Evolutionary conservation across 2,329 filamentous ascomycete species (phyloP), one percentile per base, ranked within the genome.

Genomic region (Paramyrothecium roridum): DNA sequence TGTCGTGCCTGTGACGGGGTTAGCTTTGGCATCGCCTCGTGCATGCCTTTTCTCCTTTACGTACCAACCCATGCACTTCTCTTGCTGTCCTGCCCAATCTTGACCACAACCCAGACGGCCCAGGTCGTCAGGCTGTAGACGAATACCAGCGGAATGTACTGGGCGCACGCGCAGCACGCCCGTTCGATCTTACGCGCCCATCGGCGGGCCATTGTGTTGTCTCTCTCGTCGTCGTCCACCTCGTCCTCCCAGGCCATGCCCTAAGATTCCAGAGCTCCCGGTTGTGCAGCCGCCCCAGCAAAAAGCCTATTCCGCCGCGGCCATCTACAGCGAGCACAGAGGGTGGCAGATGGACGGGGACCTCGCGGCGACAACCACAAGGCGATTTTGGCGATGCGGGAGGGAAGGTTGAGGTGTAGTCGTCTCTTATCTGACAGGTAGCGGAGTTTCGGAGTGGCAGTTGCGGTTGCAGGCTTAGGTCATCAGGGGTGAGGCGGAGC

Each of bases 41-140:
- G 22, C 19, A 8, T n/a, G 17, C 19, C 52, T 21, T 48, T 19
- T 49, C 48, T 10, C 26, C 6, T 13, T 45, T 37, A 67, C 78
- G 50, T 75, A 86, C 85, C 84, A 65, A 83, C 78, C 82, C 82
- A 86, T 17, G 70, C 69, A 51, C 76, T 81, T 56, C 79, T 78
- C 7, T 76, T 73, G 20, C 80, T 76, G 52, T 74, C 76, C 26
- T 81, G 79, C 52, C 90, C 89, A 57, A 96, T 89, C 55, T 80
- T 86, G 50, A 89, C 81, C 64, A 93, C 83, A 10, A 96, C 92
- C 81, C 89, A 97, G n/a, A 89, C 84, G 2, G 91, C 93, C 95
- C 95, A 99, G 12, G 89, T 89, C n/a, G 91, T 93, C 62, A 97
- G 73, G 54, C 88, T 83, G 67, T 96, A 97, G 56, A 98, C 90